Percentiles rank a stretch among this genome's conserved stretches.
These are phyloP conservation scores for Sporothrix brunneoviolacea DNA, from an alignment of 2,329 filamentous ascomycete species.

Conservation along the genomic window DNA sequence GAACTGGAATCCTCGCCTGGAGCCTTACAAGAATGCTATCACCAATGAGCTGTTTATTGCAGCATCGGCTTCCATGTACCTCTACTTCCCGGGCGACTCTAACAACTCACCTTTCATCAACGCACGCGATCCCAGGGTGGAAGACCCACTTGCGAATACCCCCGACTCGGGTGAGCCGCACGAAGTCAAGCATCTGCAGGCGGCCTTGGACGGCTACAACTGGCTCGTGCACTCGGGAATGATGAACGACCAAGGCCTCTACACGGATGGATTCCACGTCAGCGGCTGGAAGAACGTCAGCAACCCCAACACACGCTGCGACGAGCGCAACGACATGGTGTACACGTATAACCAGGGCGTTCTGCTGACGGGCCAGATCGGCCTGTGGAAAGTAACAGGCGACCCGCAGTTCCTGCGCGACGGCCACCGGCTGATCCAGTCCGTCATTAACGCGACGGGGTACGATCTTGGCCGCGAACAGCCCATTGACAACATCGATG, in stretches of 20 bases:
- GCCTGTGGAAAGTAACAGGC: conserved; percentile 72
- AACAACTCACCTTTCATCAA: conserved; percentile 62
- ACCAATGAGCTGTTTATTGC: conserved; percentile 88
- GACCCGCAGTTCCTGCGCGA: conserved; percentile 66
- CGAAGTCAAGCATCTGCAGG: conserved; percentile 61
- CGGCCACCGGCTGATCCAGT: conserved; percentile 68
- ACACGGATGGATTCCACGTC: conserved; percentile 85
- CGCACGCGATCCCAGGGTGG: conserved; percentile 9
- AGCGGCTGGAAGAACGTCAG: conserved; percentile 52
- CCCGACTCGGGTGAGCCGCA: conserved; percentile 22
- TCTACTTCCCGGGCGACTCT: conserved; percentile 75
- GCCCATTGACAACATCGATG: conserved; percentile 34
- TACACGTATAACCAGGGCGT: conserved; percentile 97
- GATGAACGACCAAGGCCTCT: conserved; percentile 68
- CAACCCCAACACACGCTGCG: conserved; percentile 65
- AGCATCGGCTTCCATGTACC: conserved; percentile 81
- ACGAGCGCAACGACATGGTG: conserved; percentile 77
- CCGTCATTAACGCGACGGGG: conserved; percentile 71
- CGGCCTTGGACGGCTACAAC: conserved; percentile 69
- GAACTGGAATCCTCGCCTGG: conserved; percentile 64
- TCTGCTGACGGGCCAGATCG: conserved; percentile 71
- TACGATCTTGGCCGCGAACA: conserved; percentile 48
- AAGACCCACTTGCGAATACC: conserved; percentile 6
- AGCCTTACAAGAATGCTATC: conserved; percentile 92
- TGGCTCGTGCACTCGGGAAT: conserved; percentile 79